These are phyloP conservation scores for Ogataea wickerhamii DNA, from an alignment of 805 yeast species.

Conservation along the genomic window DNA sequence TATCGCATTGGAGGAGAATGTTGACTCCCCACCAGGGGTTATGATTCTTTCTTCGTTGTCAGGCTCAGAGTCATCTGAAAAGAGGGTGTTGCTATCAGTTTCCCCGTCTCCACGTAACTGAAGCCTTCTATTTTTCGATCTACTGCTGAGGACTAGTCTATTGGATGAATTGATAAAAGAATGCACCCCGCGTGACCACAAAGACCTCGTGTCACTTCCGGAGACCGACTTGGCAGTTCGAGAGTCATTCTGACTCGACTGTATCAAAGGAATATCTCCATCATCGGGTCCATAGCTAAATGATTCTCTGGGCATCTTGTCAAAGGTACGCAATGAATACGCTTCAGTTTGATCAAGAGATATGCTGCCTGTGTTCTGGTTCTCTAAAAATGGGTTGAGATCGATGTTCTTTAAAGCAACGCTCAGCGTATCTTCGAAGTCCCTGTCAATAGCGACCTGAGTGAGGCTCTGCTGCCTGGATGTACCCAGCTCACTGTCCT, in stretches of 20 bases:
- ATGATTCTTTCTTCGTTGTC: constrained; percentile 32
- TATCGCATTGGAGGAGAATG: constrained; percentile 67
- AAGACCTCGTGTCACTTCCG: constrained; percentile 13
- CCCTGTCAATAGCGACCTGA: constrained; percentile 51
- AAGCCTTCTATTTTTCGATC: constrained; percentile 23
- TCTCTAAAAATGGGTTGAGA: constrained; percentile 27
- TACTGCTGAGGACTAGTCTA: constrained; percentile 21
- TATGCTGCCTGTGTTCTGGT: constrained; percentile 27
- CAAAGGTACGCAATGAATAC: constrained; percentile 28
- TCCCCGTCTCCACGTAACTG: constrained; percentile 26
- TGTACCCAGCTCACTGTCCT: constrained; percentile 1
- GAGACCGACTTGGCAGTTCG: constrained; percentile 20
- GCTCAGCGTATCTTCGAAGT: constrained; percentile 61
- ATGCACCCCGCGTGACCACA: constrained; percentile 32
- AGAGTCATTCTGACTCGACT: constrained; percentile 4
- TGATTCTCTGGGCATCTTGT: constrained; percentile 25
- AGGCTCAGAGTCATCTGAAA: constrained; percentile 4
- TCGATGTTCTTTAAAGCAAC: constrained; percentile 58
- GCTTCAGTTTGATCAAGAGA: constrained; percentile 30
- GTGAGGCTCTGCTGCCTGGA: constrained; percentile 28
- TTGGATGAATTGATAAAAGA: constrained; percentile 26
- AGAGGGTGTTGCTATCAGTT: constrained; percentile 2
- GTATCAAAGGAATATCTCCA: constrained; percentile 27
- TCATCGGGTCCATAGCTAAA: constrained; percentile 22
- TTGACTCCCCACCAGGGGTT: constrained; percentile 35